phyloP scores from a whole-genome alignment of 768 basidiomycete species.

The Suillus weaverae region DNA sequence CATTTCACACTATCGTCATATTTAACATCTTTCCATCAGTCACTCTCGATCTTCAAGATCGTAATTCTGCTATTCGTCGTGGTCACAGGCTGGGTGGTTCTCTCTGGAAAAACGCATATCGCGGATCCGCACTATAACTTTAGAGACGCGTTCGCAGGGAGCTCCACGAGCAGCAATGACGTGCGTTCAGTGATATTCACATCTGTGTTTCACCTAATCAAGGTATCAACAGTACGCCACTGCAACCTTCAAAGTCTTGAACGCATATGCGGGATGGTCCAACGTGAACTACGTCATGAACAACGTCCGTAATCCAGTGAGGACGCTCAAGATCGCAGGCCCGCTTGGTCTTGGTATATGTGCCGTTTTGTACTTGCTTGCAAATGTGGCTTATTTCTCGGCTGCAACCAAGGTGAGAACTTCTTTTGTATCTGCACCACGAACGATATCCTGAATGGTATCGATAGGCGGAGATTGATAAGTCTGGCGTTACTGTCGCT shows the following conservation, averaged over 20 bases:
- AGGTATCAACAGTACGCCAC: constrained; percentile 51
- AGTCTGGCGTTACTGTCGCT: constrained; percentile 56
- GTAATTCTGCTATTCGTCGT: constrained; percentile 54
- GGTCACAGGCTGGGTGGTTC: constrained; percentile 59
- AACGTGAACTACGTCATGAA: constrained; percentile 61
- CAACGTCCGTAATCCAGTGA: constrained; percentile 58
- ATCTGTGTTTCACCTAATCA: neutral
- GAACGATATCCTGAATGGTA: neutral
- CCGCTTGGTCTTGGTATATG: constrained; percentile 59
- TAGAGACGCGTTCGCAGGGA: constrained; percentile 55
- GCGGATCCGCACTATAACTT: constrained; percentile 59
- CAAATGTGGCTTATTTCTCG: constrained; percentile 60
- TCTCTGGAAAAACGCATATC: constrained; percentile 58
- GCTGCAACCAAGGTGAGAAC: constrained; percentile 24
- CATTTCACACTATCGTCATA: neutral
- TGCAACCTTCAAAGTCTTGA: constrained; percentile 58
- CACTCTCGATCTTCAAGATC: constrained; percentile 54
- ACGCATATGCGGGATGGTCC: constrained; percentile 51
- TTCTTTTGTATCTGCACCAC: neutral
- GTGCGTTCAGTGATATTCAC: constrained; percentile 20
- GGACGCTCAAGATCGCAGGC: constrained; percentile 62
- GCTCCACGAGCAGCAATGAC: constrained; percentile 51
- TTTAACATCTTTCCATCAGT: constrained; percentile 27
- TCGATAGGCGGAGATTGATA: constrained; percentile 43
- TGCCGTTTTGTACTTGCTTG: constrained; percentile 51